These are phyloP conservation scores for Tricholoma hemisulphureum DNA, from an alignment of 768 basidiomycete species.

Conservation along the genomic window DNA sequence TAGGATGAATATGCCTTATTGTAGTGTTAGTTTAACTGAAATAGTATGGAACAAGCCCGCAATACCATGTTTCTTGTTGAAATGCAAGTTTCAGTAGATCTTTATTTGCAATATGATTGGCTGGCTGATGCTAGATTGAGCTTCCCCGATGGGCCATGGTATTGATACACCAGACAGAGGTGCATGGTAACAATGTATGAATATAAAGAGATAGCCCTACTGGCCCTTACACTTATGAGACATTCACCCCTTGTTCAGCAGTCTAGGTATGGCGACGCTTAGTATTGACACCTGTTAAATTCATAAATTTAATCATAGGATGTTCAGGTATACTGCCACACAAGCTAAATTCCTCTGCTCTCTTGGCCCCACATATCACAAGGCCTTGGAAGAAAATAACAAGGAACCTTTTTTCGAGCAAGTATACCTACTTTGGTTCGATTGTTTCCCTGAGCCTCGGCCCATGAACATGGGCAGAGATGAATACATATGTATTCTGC, in stretches of 20 bases:
- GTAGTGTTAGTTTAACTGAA: neutral
- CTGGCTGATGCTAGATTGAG: neutral
- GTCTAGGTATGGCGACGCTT: neutral
- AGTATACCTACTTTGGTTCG: too few relatives aligned
- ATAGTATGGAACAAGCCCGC: neutral
- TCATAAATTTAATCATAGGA: neutral
- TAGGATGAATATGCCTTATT: neutral
- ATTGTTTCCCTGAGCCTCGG: too few relatives aligned
- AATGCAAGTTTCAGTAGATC: neutral
- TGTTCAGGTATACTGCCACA: neutral
- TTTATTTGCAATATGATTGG: neutral
- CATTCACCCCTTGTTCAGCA: neutral
- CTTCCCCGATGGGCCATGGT: neutral
- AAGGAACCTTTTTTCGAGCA: neutral
- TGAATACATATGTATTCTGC: neutral
- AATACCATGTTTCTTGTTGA: neutral
- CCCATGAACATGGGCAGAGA: neutral
- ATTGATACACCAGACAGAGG: neutral
- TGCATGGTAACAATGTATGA: neutral
- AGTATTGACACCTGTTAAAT: neutral
- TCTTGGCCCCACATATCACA: neutral
- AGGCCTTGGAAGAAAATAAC: neutral
- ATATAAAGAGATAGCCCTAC: neutral
- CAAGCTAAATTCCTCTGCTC: neutral
- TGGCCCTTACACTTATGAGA: neutral